Conservation (phyloP, 768 basidiomycete genomes). For the Leccinum rimulosum region DNA sequence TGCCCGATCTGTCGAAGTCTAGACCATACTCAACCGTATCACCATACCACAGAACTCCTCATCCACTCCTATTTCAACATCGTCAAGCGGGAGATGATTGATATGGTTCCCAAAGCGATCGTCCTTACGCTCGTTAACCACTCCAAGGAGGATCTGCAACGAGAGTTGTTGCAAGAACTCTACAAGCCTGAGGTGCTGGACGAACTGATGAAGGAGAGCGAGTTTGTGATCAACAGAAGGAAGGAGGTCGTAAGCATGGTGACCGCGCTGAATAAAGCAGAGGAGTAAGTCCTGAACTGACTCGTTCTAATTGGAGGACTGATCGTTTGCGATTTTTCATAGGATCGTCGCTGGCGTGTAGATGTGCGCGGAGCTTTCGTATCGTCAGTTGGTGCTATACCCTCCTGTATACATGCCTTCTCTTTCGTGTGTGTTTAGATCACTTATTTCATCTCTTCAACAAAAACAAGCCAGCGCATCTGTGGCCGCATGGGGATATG, state of each 20-base stretch:
- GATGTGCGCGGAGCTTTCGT: constrained; percentile 10
- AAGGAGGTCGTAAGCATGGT: constrained; percentile 96
- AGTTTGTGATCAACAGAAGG: constrained; percentile 82
- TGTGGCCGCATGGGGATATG: background rate
- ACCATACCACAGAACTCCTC: constrained; percentile 66
- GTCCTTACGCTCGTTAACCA: constrained; percentile 86
- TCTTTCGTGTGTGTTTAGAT: constrained; percentile 19
- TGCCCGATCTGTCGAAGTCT: background rate
- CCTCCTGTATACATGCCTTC: constrained; percentile 25
- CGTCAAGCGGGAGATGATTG: constrained; percentile 98
- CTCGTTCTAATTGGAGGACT: constrained; percentile 7
- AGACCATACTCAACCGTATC: constrained; percentile 1
- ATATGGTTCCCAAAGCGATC: constrained; percentile 98
- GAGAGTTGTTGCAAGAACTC: constrained; percentile 90
- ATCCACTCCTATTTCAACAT: constrained; percentile 98
- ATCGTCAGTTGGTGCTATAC: constrained; percentile 29
- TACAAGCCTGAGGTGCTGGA: constrained; percentile 97
- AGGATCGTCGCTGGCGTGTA: constrained; percentile 69
- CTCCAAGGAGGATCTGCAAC: constrained; percentile 93
- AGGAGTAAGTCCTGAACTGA: constrained; percentile 74
- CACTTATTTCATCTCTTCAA: constrained; percentile 10
- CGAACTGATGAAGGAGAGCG: constrained; percentile 92
- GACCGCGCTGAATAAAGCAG: constrained; percentile 91
- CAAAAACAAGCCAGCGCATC: background rate
- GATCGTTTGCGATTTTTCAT: constrained; percentile 1